Evolutionary conservation across 345 rosid genomes (phyloP).

Genomic region (Gossypium herbaceum): DNA sequence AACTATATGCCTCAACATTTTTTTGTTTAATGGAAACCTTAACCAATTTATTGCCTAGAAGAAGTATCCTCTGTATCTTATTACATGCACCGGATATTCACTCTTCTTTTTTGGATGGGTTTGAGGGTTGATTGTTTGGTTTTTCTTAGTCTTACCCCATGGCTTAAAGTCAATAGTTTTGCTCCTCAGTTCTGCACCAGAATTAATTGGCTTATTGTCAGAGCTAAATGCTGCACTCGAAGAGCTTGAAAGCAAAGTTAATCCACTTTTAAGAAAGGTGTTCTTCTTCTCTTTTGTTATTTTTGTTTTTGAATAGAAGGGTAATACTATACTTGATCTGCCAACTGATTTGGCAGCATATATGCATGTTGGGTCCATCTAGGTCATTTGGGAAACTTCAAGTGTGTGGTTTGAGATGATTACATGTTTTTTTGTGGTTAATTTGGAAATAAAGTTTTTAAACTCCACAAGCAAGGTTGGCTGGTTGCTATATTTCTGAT

Average conservation of each 20-base stretch:
- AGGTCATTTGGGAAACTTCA: not conserved
- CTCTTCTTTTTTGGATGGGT: not conserved
- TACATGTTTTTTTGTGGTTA: not conserved
- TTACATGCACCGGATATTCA: not conserved
- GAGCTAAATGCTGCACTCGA: conserved; percentile 70
- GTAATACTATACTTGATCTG: not conserved
- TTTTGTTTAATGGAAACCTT: not conserved
- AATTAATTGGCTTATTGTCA: conserved; percentile 74
- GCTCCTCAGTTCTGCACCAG: conserved; percentile 83
- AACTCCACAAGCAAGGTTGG: not conserved
- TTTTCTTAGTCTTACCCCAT: not conserved
- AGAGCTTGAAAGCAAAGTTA: conserved; percentile 64
- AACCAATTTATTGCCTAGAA: not conserved
- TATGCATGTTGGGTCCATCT: not conserved
- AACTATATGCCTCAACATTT: not conserved
- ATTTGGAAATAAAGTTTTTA: not conserved
- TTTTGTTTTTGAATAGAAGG: not conserved
- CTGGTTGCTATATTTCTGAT: not conserved
- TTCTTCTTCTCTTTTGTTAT: not conserved
- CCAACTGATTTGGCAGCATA: conserved; percentile 1
- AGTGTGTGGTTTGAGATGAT: not conserved
- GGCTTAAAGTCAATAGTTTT: conserved; percentile 1
- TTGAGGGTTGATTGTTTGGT: not conserved
- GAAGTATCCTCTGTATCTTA: not conserved
- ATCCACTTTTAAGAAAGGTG: conserved; percentile 73